Percentiles rank a stretch among this genome's conserved stretches.
Conservation (phyloP, 495 filamentous ascomycete genomes). For the Staphylotrichum tortipilum region DNA sequence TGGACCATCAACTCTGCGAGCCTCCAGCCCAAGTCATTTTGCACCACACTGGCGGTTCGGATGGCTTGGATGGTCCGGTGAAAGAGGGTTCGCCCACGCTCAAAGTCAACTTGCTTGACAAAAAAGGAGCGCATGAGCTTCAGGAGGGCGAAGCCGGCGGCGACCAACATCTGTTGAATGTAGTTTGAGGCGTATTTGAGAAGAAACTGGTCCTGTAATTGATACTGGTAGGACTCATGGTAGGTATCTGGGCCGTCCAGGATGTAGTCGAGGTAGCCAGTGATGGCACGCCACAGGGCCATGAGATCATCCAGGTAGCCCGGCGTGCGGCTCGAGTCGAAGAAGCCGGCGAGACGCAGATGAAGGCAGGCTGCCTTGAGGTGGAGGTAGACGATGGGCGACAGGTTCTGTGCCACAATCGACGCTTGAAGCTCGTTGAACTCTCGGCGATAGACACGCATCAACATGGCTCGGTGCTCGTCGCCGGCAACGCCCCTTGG, state of each 20-base stretch:
- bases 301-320: constrained; percentile 73
- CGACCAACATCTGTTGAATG: constrained; percentile 86
- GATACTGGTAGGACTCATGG: constrained; percentile 19
- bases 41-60: constrained; percentile 64
- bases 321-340: constrained; percentile 65
- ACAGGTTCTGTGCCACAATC: constrained; percentile 40
- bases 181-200: constrained; percentile 75
- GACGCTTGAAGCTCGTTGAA: constrained; percentile 46
- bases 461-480: constrained; percentile 58
- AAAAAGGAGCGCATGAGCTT: constrained; percentile 85
- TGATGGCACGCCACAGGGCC: constrained; percentile 66
- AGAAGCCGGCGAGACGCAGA: constrained; percentile 78
- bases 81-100: constrained; percentile 66
- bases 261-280: constrained; percentile 63
- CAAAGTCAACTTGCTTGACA: constrained; percentile 59
- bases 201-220: constrained; percentile 35
- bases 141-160: constrained; percentile 72
- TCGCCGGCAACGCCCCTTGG: constrained; percentile 65
- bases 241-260: constrained; percentile 43
- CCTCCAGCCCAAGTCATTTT: constrained; percentile 78
- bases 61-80: constrained; percentile 69
- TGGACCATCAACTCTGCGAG: constrained; percentile 85
- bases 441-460: constrained; percentile 50
- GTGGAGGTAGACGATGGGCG: constrained; percentile 61
- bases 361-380: constrained; percentile 74